A percentile compares a stretch with the other conserved stretches of the same genome.
Evolutionary conservation across 345 rosid species (phyloP).

Genomic region (Zanthoxylum bungeanum): DNA sequence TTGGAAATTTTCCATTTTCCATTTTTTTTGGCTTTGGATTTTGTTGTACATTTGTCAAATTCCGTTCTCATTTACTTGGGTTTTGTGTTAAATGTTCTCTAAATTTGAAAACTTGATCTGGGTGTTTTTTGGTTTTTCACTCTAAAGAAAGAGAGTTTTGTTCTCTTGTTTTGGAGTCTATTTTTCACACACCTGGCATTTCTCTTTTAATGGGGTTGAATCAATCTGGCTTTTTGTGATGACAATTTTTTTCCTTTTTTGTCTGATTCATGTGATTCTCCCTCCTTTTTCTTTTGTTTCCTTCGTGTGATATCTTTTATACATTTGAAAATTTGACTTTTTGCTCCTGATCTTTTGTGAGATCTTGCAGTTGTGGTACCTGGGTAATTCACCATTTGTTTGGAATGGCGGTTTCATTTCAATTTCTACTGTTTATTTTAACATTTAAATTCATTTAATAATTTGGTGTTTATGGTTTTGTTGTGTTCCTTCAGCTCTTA

Average conservation of each 20-base stretch:
- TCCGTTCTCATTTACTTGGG: neutral
- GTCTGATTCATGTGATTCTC: neutral
- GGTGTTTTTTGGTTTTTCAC: neutral
- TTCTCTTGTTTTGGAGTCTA: neutral
- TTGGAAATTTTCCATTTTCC: neutral
- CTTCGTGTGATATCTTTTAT: neutral
- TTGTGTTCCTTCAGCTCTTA: neutral
- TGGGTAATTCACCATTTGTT: conserved; percentile 9
- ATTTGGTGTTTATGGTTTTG: neutral
- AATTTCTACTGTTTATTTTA: conserved; percentile 1
- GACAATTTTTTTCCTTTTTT: neutral
- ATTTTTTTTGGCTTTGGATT: neutral
- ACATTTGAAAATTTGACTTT: neutral
- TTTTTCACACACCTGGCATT: conserved; percentile 2
- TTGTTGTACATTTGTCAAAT: neutral
- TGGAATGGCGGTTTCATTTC: conserved; percentile 1
- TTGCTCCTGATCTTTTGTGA: neutral
- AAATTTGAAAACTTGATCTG: conserved; percentile 4
- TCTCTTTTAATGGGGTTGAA: neutral
- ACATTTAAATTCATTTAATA: neutral
- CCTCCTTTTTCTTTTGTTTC: neutral
- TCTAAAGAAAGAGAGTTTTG: too few species aligned
- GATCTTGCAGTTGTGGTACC: conserved; percentile 15
- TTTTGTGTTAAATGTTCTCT: neutral
- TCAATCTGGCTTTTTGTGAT: neutral